Base-by-base conservation (phyloP, 345 rosid species). In the Nasturtium officinale region DNA sequence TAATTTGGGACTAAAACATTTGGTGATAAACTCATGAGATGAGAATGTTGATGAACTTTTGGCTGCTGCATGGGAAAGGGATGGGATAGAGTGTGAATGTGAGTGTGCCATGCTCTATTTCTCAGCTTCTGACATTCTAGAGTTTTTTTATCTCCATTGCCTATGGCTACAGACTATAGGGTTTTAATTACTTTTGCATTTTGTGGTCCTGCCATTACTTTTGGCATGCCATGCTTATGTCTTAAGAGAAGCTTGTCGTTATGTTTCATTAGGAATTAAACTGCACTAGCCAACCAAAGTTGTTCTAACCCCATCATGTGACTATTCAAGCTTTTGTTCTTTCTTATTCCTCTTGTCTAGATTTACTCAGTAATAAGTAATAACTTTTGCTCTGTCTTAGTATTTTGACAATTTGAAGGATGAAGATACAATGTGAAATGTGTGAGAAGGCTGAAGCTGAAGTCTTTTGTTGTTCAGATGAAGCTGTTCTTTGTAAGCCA, bases 391-490 rank as follows among this genome's bases (percentile, higher is more conserved):
- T 28, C 38, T 54, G 30, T 42, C 17, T n/a, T 47, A 62, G 74
- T 52, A 69, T 48, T n/a, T n/a, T 5, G 10, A 8, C 0, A 25
- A 25, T 25, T 56, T 46, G 28, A 55, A 55, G 20, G 67, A 82
- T 78, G 80, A 78, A 55, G 80, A 76, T 78, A 64, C 82, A 68
- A 42, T 78, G 80, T 15, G 81, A 78, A 63, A 80, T 70, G 13
- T 82, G 82, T n/a, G 82, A 82, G 17, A 73, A 58, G 45, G 80
- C 78, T 9, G 84, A 78, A 75, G 84, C 82, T n/a, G 67, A 72
- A 80, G 76, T 82, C 46, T 59, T 78, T 4, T 82, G 84, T 40
- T 82, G 78, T 51, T 77, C 84, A 11, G 82, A 82, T 65, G 80
- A 82, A 73, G 80, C 78, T 48, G 82, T 70, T 56, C 80, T 82